Evolutionary conservation across 805 yeast genomes (phyloP), one percentile per base, ranked within the genome.

Genomic region (Nakazawaea holstii): DNA sequence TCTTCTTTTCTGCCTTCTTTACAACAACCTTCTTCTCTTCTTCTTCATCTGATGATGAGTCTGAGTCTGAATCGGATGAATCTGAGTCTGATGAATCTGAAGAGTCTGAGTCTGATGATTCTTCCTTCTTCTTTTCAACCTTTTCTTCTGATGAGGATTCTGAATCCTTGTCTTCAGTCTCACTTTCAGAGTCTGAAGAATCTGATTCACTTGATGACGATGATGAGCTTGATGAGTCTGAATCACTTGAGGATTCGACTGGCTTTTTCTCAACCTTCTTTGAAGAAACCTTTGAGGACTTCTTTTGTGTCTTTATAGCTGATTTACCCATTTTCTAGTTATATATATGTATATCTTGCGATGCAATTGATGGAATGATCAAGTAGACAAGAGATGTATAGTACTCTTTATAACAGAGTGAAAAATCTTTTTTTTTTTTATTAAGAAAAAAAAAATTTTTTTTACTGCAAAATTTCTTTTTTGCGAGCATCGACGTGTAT

Each of bases 291-390:
- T 49, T 54, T n/a, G 52, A 46, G 45, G 49, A 45, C 51, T 49
- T 53, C 52, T 52, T 53, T 39, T 20, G 24, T 20, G 51, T 53
- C 53, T 60, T 62, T 17, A 52, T 38, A 41, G 53, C 62, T 36
- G 62, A 52, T 44, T 61, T 61, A 50, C 58, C 64, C 65, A 61
- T 62, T 33, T 20, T 40, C 7, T 14, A 6, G 15, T 26, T 27
- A 14, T 42, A 14, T 27, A 8, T 17, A 10, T 40, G 8, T 37
- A 17, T 37, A 20, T 17, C 24, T 20, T 20, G 24, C 3, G 24
- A 20, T 20, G 24, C 24, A 20, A 20, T 20, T 20, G 24, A 20
- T 20, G 5, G 24, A 20, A 20, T 20, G 24, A 20, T 5, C 24
- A 20, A 20, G 9, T 13, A 33, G 11, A 14, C 8, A 33, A 13